Conservation (phyloP, 345 rosid genomes). For the Arabis hirsuta region DNA sequence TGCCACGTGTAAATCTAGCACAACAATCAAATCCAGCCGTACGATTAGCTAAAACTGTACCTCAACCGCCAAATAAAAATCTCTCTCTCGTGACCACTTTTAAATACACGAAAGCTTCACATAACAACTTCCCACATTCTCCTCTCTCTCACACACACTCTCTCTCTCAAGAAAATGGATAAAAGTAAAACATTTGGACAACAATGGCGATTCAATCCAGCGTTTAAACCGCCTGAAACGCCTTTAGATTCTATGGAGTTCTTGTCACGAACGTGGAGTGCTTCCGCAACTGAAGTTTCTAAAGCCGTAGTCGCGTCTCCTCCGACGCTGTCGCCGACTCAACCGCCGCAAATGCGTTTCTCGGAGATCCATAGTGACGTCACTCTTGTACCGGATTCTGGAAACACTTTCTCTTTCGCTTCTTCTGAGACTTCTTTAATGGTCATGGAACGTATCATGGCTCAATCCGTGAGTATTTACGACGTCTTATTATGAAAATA, state of each 20-base stretch:
- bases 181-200: constrained; percentile 48
- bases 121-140: constrained; percentile 31
- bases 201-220: constrained; percentile 59
- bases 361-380: constrained; percentile 47
- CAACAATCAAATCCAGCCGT: constrained; percentile 33
- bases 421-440: constrained; percentile 92
- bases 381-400: constrained; percentile 59
- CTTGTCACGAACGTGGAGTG: constrained; percentile 92
- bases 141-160: constrained; percentile 20
- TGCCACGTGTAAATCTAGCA: constrained; percentile 21
- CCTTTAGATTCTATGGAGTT: constrained; percentile 96
- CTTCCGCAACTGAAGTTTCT: constrained; percentile 81
- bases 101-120: constrained; percentile 46
- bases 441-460: constrained; percentile 99
- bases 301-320: constrained; percentile 67
- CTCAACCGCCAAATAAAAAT: constrained; percentile 37
- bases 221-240: constrained; percentile 84
- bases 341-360: constrained; percentile 51
- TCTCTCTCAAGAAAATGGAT: constrained; percentile 23
- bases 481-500: background rate
- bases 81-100: constrained; percentile 25
- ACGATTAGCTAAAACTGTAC: constrained; percentile 33
- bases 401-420: constrained; percentile 94
- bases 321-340: constrained; percentile 2
- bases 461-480: constrained; percentile 82